Percentiles rank a stretch among this genome's conserved stretches.
Conservation (phyloP, 2,329 filamentous ascomycete genomes). For the Raffaelea deltoideospora region DNA sequence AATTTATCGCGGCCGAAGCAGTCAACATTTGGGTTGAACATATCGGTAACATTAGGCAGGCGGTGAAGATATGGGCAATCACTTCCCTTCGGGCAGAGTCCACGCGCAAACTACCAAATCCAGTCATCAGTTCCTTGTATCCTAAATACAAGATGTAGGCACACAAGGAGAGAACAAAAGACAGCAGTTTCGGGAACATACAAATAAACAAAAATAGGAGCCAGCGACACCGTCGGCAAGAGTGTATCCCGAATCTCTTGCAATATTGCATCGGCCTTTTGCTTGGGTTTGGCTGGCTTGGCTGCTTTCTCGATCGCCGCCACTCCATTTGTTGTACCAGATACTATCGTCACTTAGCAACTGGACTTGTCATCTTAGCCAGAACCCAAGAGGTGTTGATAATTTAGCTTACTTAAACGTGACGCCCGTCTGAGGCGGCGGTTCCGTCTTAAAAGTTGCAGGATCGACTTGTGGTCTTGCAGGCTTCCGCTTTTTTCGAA, state of each 20-base stretch:
- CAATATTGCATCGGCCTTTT: slow-evolving; percentile 74
- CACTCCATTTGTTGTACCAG: slow-evolving; percentile 98
- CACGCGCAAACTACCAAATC: slow-evolving; percentile 44
- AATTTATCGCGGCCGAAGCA: slow-evolving; percentile 92
- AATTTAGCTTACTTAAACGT: slow-evolving; percentile 54
- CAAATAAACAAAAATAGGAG: slow-evolving; percentile 85
- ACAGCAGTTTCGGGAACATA: slow-evolving; percentile 18
- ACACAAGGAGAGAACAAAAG: not conserved
- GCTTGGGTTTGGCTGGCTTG: slow-evolving; percentile 72
- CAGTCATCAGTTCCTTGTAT: slow-evolving; percentile 33
- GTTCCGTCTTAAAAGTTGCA: slow-evolving; percentile 65
- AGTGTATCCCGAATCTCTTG: slow-evolving; percentile 64
- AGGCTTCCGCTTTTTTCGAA: slow-evolving; percentile 78
- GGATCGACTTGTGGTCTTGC: slow-evolving; percentile 85
- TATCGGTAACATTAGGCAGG: slow-evolving; percentile 69
- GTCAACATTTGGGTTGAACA: slow-evolving; percentile 88
- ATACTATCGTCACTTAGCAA: slow-evolving; percentile 48
- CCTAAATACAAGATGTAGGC: slow-evolving; percentile 50
- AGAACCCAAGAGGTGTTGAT: not conserved
- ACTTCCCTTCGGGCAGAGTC: slow-evolving; percentile 64
- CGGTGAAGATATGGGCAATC: slow-evolving; percentile 93
- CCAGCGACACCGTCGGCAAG: slow-evolving; percentile 62
- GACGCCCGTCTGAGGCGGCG: slow-evolving; percentile 81
- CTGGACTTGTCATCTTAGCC: no score
- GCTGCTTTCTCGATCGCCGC: slow-evolving; percentile 86